phyloP scores from a whole-genome alignment of 345 rosid species.

The Citrus medica region DNA sequence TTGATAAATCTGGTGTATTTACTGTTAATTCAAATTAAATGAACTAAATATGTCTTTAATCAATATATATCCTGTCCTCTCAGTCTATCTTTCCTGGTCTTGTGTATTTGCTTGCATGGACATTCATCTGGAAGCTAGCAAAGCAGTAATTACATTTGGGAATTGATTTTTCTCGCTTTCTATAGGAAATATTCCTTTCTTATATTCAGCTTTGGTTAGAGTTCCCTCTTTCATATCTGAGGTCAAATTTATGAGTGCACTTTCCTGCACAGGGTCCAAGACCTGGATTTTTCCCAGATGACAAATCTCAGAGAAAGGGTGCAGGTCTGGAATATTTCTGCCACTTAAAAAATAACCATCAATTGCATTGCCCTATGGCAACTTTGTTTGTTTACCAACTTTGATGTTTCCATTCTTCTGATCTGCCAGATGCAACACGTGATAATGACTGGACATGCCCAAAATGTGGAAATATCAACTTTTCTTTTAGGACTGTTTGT shows the following conservation, averaged over 20 bases:
- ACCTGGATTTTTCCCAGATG: slow-evolving; percentile 80
- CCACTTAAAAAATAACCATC: neutral
- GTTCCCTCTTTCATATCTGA: neutral
- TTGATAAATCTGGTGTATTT: neutral
- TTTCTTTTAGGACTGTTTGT: slow-evolving; percentile 90
- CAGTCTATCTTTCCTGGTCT: neutral
- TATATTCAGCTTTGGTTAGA: neutral
- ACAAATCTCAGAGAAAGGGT: slow-evolving; percentile 67
- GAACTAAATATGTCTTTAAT: neutral
- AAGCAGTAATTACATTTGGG: neutral
- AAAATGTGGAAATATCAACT: slow-evolving; percentile 93
- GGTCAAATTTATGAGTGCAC: neutral
- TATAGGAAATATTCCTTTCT: neutral
- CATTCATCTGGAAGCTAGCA: neutral
- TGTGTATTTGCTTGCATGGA: neutral
- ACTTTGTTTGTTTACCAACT: neutral
- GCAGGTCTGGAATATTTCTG: slow-evolving; percentile 28
- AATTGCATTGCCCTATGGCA: neutral
- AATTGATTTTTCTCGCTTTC: neutral
- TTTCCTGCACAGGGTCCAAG: slow-evolving; percentile 66
- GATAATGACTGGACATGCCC: slow-evolving; percentile 99
- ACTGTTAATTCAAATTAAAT: neutral
- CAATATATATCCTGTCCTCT: neutral
- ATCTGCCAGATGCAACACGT: slow-evolving; percentile 57
- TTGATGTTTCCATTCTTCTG: slow-evolving; percentile 4